A percentile compares a stretch with the other conserved stretches of the same genome.
Evolutionary conservation across 176 grass and related monocot genomes (phyloP).

Genomic region (Carex pumila): DNA sequence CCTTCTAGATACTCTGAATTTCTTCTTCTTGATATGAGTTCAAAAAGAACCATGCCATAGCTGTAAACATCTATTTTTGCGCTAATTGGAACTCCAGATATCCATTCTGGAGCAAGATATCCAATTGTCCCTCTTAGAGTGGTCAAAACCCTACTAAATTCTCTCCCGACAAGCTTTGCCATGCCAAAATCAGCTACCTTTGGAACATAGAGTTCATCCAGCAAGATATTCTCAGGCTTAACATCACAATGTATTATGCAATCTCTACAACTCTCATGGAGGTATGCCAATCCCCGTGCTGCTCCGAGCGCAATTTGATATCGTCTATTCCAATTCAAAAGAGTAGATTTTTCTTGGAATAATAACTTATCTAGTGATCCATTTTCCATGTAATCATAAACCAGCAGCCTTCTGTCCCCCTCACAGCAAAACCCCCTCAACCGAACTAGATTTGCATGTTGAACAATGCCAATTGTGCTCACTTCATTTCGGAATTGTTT

Average conservation of each 20-base stretch:
- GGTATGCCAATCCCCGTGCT: conserved; percentile 33
- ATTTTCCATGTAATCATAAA: conserved; percentile 18
- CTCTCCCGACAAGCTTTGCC: neutral
- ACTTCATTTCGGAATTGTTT: conserved; percentile 46
- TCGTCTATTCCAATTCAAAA: conserved; percentile 33
- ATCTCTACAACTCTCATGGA: conserved; percentile 42
- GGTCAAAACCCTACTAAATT: neutral
- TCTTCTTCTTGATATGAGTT: neutral
- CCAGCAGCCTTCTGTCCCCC: conserved; percentile 21
- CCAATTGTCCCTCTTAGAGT: neutral
- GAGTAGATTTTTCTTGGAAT: neutral
- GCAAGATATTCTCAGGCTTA: conserved; percentile 62
- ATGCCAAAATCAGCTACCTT: conserved; percentile 47
- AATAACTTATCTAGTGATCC: conserved; percentile 34
- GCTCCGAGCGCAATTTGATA: conserved; percentile 28
- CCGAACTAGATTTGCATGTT: conserved; percentile 39
- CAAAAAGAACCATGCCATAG: conserved; percentile 8
- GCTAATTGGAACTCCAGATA: neutral
- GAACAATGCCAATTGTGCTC: conserved; percentile 33
- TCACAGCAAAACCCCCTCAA: conserved; percentile 35
- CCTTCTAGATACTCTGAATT: neutral
- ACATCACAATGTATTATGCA: conserved; percentile 63
- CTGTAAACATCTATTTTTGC: neutral
- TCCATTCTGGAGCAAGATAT: conserved; percentile 4
- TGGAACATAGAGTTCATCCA: conserved; percentile 18